Base-by-base conservation (phyloP, 148 eudicot species). In the Cornus suecica region DNA sequence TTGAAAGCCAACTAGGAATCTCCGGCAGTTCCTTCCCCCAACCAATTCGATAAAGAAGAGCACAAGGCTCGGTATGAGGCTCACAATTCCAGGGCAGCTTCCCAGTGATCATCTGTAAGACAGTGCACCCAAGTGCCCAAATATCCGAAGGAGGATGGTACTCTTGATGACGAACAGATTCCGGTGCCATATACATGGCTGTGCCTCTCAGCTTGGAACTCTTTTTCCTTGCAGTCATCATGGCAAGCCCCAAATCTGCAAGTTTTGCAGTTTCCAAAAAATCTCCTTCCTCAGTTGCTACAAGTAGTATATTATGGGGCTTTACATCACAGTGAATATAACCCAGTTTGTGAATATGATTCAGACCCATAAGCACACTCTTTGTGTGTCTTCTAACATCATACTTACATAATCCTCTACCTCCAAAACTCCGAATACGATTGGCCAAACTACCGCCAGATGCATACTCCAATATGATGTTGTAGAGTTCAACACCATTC, bases 301-400 rank as follows among this genome's bases (percentile, higher is more conserved):
- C 68, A 4, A 79, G 69, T 8, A 79, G 10, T 8, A 79, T 70
- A n/a, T 79, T 79, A 56, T 79, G 63, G 0, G 77, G 81, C 73
- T 79, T 79, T 3, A 78, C 32, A 22, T 78, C 81, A 41, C 81
- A 78, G 64, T 78, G 80, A 8, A 72, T 76, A 32, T 72, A 79
- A 20, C 81, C 81, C 2, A 23, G 27, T 13, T 18, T 66, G 56
- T 79, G 81, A 29, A 79, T 58, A 42, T 72, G 65, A 8, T 32
- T 29, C 5, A 78, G 58, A 9, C 76, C 81, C 25, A 10, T 66
- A 0, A 72, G 16, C 5, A 78, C 24, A 7, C 58, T 56, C 29
- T 67, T 79, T 1, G 77, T 45, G 25, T 69, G 29, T 28, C 66
- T 51, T 51, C 69, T 68, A 3, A 60, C 69, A 14, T 41, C 30